Conservation (phyloP, 257 asterid species). For the Solanum neorickii region DNA sequence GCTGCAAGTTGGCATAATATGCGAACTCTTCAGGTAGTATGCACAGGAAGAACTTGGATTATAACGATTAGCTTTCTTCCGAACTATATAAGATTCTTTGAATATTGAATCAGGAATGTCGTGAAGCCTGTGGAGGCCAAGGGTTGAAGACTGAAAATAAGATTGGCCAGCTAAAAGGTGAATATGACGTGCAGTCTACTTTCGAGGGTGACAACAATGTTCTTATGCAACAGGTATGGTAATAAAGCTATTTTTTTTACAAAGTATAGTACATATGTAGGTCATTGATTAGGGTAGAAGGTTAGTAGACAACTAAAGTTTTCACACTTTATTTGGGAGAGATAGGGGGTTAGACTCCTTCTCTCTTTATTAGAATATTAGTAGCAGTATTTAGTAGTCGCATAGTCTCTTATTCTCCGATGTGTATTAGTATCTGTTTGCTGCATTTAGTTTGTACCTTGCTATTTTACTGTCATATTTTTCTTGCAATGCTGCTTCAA, state of each 20-base stretch:
- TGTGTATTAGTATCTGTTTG: background rate
- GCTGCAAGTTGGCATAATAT: constrained; percentile 83
- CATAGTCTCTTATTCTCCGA: background rate
- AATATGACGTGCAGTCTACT: constrained; percentile 87
- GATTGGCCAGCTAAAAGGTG: constrained; percentile 84
- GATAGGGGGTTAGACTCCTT: background rate
- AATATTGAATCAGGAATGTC: constrained; percentile 58
- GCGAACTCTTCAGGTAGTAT: constrained; percentile 87
- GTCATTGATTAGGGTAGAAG: background rate
- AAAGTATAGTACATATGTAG: background rate
- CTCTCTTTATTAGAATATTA: background rate
- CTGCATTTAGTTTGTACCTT: background rate
- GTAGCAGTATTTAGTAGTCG: background rate
- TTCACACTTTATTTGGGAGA: background rate
- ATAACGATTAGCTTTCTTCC: background rate
- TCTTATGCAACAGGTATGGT: constrained; percentile 89
- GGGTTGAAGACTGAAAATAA: constrained; percentile 92
- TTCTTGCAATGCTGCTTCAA: background rate
- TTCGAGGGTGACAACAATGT: constrained; percentile 99
- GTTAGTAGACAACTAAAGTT: background rate
- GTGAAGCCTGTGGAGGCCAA: constrained; percentile 99
- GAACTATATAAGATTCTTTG: background rate
- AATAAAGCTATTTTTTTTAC: background rate
- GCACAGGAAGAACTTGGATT: background rate
- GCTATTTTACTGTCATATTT: background rate